These are phyloP conservation scores for Berkeleyomyces rouxiae DNA, from an alignment of 2,329 filamentous ascomycete species.

Conservation along the genomic window DNA sequence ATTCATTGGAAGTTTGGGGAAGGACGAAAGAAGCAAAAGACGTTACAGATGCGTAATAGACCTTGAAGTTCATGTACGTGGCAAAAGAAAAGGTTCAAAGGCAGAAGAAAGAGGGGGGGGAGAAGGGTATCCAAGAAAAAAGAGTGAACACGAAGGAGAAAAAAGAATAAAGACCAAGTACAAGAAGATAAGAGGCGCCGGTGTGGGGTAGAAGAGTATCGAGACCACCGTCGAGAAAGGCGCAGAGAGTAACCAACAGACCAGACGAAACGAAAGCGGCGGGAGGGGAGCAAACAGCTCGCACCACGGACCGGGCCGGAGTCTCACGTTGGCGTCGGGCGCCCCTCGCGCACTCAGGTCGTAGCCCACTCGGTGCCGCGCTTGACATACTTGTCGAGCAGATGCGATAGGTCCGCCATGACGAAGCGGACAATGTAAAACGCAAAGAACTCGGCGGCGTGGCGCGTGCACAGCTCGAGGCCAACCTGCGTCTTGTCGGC, in stretches of 20 bases:
- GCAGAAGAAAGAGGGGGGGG: background rate
- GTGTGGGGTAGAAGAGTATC: background rate
- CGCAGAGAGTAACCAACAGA: no score
- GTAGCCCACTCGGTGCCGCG: slow-evolving; percentile 86
- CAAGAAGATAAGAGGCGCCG: background rate
- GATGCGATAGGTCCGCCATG: slow-evolving; percentile 62
- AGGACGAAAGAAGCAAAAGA: background rate
- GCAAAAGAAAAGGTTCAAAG: background rate
- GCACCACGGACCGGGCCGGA: no score
- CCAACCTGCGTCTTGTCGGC: slow-evolving; percentile 90
- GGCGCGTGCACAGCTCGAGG: slow-evolving; percentile 78
- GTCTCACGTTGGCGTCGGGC: no score
- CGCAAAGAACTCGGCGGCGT: slow-evolving; percentile 93
- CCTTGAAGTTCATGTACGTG: background rate
- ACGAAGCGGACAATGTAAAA: slow-evolving; percentile 95
- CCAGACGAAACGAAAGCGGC: no score
- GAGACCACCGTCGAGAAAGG: no score
- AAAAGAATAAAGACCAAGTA: background rate
- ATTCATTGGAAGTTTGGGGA: background rate
- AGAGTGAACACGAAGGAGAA: background rate
- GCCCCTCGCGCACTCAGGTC: slow-evolving; percentile 16
- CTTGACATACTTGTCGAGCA: slow-evolving; percentile 96
- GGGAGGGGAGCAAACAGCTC: no score
- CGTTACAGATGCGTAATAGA: background rate
- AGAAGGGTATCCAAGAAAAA: slow-evolving; percentile 6